Percentiles rank a stretch among this genome's conserved stretches.
phyloP scores from a whole-genome alignment of 805 yeast genomes.

The Maudiozyma turicensis region DNA sequence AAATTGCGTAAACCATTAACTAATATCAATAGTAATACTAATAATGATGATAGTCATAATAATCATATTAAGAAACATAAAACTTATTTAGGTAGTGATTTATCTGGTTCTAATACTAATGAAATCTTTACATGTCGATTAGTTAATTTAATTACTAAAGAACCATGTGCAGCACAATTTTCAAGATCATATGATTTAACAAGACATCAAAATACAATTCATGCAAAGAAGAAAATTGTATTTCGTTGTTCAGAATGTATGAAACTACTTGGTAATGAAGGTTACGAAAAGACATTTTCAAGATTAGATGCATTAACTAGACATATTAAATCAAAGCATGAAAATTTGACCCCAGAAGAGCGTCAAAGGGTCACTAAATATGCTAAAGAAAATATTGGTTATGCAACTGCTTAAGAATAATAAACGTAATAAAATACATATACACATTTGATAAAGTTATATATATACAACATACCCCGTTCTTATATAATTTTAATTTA shows the following conservation, averaged over 20 bases:
- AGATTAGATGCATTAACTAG: conserved; percentile 91
- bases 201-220: conserved; percentile 94
- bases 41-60: neutral
- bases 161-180: conserved; percentile 39
- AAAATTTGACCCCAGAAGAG: conserved; percentile 38
- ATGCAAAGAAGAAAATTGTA: conserved; percentile 75
- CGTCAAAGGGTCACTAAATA: conserved; percentile 63
- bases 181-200: conserved; percentile 92
- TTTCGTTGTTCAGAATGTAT: conserved; percentile 83
- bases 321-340: conserved; percentile 88
- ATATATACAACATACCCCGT: no score
- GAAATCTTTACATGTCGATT: conserved; percentile 12
- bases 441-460: no score
- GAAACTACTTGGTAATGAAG: conserved; percentile 31
- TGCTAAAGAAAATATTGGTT: conserved; percentile 73
- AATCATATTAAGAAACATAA: neutral
- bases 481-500: no score
- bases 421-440: no score
- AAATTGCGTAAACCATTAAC: conserved; percentile 5
- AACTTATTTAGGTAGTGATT: neutral
- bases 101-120: neutral
- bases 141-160: conserved; percentile 19
- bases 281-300: conserved; percentile 69
- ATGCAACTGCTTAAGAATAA: conserved; percentile 17
- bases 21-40: conserved; percentile 4